Conservation (phyloP, 805 yeast species). For the Metschnikowia baotianmanensis region DNA sequence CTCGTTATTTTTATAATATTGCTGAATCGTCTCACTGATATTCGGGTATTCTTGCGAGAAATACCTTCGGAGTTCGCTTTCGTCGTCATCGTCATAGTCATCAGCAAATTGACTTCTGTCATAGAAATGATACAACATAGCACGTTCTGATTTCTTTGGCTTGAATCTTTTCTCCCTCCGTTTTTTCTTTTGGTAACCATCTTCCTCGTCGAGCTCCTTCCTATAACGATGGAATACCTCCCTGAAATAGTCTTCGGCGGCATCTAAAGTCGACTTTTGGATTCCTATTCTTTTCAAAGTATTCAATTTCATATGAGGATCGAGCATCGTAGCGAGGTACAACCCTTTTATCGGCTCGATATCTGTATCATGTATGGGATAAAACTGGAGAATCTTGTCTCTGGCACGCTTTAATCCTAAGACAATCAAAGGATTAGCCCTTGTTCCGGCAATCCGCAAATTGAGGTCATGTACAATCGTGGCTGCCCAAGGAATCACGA, state of each 20-base stretch:
- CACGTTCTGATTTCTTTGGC: background rate
- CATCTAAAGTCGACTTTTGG: background rate
- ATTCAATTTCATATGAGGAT: slow-evolving; percentile 1
- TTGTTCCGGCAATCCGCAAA: background rate
- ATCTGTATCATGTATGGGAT: slow-evolving; percentile 1
- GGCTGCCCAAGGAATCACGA: slow-evolving; percentile 1
- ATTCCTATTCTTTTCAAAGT: background rate
- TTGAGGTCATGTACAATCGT: background rate
- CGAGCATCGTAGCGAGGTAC: slow-evolving; percentile 7
- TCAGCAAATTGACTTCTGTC: background rate
- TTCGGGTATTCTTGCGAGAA: background rate
- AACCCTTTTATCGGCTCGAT: slow-evolving; percentile 3
- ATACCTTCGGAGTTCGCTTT: background rate
- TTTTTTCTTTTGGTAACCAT: background rate
- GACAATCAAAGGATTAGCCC: background rate
- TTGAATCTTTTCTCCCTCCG: background rate
- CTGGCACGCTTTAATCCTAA: background rate
- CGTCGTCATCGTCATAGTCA: background rate
- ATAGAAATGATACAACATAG: background rate
- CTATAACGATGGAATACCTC: slow-evolving; percentile 2
- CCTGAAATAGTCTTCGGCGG: slow-evolving; percentile 3
- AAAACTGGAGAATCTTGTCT: background rate
- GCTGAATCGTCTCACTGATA: background rate
- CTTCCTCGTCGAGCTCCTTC: slow-evolving; percentile 2
- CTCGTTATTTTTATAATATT: no score